These are phyloP conservation scores for Pythium aristosporum DNA, from an alignment of 352 stramenopile species.

Conservation along the genomic window DNA sequence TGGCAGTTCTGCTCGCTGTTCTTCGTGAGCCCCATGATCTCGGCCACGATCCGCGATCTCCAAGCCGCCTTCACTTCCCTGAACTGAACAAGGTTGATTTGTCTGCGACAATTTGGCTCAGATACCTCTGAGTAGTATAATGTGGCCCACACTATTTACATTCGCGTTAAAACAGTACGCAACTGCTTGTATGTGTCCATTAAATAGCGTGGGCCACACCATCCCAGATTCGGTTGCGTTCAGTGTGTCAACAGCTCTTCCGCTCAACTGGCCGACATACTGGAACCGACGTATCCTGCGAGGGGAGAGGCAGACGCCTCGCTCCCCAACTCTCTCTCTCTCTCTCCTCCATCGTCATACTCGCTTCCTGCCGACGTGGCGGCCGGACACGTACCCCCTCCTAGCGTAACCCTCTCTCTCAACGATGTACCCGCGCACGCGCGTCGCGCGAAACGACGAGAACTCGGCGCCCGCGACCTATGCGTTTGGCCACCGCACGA, in stretches of 20 bases:
- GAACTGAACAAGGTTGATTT: constrained; percentile 8
- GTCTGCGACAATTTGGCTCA: constrained; percentile 6
- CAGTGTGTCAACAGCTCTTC: neutral
- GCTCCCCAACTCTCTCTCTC: neutral
- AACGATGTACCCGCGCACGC: constrained; percentile 19
- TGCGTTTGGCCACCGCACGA: constrained; percentile 10
- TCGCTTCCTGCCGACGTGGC: neutral
- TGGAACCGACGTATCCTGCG: neutral
- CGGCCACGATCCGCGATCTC: constrained; percentile 36
- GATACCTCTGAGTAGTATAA: neutral
- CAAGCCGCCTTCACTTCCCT: constrained; percentile 48
- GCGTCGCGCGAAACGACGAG: constrained; percentile 22
- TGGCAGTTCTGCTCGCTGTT: constrained; percentile 60
- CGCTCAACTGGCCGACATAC: neutral
- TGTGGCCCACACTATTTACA: neutral
- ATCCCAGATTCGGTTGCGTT: neutral
- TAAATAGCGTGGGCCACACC: neutral
- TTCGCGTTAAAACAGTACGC: neutral
- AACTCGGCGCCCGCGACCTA: constrained; percentile 19
- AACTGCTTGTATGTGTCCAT: neutral
- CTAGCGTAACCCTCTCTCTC: constrained; percentile 1
- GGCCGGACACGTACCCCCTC: neutral
- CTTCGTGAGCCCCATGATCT: constrained; percentile 42
- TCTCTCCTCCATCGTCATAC: neutral
- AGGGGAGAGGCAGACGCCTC: neutral